Percentiles rank a stretch among this genome's conserved stretches.
These are phyloP conservation scores for Chionographis japonica DNA, from an alignment of 106 monocot genomes.

Conservation along the genomic window DNA sequence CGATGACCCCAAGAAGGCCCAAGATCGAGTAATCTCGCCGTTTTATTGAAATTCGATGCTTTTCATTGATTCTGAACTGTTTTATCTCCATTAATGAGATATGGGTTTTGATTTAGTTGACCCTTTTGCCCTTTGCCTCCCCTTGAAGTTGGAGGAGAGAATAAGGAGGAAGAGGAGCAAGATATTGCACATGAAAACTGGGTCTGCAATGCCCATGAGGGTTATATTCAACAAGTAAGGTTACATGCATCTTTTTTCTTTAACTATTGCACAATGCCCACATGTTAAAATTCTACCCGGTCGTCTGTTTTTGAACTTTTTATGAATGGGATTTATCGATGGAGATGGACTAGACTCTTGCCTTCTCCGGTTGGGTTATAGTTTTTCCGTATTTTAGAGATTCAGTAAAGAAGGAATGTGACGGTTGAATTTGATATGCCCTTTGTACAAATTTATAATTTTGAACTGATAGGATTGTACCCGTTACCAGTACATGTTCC, in stretches of 20 bases:
- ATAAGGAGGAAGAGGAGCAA: constrained; percentile 82
- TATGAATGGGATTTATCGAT: too few relatives aligned
- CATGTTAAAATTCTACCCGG: background rate
- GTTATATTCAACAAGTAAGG: constrained; percentile 80
- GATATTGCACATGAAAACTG: constrained; percentile 81
- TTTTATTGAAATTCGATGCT: background rate
- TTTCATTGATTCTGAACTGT: background rate
- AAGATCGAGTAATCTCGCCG: constrained; percentile 35
- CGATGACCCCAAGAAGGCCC: constrained; percentile 83
- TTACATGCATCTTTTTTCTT: background rate
- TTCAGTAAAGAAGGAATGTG: too few relatives aligned
- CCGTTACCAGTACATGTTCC: too few relatives aligned
- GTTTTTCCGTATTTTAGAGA: too few relatives aligned
- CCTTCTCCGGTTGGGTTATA: too few relatives aligned
- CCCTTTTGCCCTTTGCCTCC: background rate
- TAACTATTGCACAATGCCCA: background rate
- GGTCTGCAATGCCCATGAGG: constrained; percentile 60
- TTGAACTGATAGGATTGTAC: too few relatives aligned
- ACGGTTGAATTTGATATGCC: too few relatives aligned
- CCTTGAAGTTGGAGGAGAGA: constrained; percentile 73
- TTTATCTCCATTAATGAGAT: too few relatives aligned
- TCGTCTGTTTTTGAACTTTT: too few relatives aligned
- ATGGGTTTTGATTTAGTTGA: too few relatives aligned
- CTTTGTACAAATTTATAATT: too few relatives aligned
- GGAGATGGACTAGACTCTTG: too few relatives aligned